Evolutionary conservation across 768 basidiomycete species (phyloP).

Genomic region (Crassisporium funariophilum): DNA sequence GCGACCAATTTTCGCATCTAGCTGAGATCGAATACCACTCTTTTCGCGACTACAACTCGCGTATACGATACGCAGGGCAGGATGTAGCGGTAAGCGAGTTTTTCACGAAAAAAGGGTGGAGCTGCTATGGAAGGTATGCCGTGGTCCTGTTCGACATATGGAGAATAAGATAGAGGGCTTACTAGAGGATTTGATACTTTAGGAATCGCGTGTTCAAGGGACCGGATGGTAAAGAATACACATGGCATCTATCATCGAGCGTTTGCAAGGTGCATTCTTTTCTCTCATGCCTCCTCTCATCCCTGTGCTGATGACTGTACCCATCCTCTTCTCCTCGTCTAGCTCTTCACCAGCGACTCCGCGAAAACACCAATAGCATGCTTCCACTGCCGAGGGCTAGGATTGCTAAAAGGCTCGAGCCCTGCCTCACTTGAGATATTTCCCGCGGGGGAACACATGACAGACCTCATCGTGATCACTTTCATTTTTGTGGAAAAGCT

Average conservation of each 20-base stretch:
- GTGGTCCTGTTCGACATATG: too few species aligned
- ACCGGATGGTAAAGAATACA: slow-evolving; percentile 20
- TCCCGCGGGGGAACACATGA: slow-evolving; percentile 19
- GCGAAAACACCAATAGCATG: slow-evolving; percentile 1
- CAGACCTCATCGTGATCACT: too few species aligned
- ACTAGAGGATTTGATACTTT: background rate
- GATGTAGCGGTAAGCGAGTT: slow-evolving; percentile 17
- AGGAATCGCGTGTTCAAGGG: slow-evolving; percentile 22
- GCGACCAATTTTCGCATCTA: slow-evolving; percentile 12
- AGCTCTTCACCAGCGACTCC: slow-evolving; percentile 13
- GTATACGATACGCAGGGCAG: slow-evolving; percentile 13
- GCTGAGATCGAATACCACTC: slow-evolving; percentile 17
- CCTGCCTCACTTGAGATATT: slow-evolving; percentile 25
- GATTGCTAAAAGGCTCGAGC: background rate
- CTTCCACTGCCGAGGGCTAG: slow-evolving; percentile 6
- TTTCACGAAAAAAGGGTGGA: slow-evolving; percentile 24
- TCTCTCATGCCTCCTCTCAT: too few species aligned
- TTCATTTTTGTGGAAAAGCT: slow-evolving; percentile 23
- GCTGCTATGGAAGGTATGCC: slow-evolving; percentile 16
- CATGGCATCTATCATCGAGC: slow-evolving; percentile 19
- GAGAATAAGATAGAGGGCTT: too few species aligned
- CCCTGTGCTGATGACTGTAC: too few species aligned
- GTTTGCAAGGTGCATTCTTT: slow-evolving; percentile 9
- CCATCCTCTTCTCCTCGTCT: background rate
- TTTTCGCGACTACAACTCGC: slow-evolving; percentile 10